These are phyloP conservation scores for Coniochaeta sp. DNA, from an alignment of 2,329 filamentous ascomycete genomes.

Conservation along the genomic window DNA sequence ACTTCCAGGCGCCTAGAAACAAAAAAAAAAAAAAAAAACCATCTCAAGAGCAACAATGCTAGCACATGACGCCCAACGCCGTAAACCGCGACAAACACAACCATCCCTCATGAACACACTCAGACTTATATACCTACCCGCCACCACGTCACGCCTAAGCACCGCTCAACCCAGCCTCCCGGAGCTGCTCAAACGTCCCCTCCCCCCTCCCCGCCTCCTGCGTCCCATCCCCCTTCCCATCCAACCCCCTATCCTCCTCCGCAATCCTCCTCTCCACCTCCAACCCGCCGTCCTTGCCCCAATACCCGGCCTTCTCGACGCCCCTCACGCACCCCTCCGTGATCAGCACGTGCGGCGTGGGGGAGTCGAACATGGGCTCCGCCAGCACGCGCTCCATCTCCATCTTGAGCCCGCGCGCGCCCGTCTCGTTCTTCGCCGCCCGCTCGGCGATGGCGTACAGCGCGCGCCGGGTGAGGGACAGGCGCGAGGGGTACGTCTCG, in stretches of 20 bases:
- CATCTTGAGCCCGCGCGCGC: slow-evolving; percentile 71
- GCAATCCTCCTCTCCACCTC: slow-evolving; percentile 62
- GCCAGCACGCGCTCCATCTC: slow-evolving; percentile 73
- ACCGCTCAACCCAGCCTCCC: slow-evolving; percentile 40
- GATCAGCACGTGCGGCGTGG: slow-evolving; percentile 67
- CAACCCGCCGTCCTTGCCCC: slow-evolving; percentile 63
- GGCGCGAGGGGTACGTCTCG: slow-evolving; percentile 66
- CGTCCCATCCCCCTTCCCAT: slow-evolving; percentile 11
- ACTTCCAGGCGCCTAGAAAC: no score
- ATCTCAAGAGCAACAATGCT: neutral
- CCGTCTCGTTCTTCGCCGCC: slow-evolving; percentile 58
- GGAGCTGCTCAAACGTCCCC: slow-evolving; percentile 31
- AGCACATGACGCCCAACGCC: neutral
- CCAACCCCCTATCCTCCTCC: slow-evolving; percentile 46
- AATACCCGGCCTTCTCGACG: slow-evolving; percentile 51
- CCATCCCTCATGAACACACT: no score
- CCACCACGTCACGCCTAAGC: no score
- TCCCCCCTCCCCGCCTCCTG: slow-evolving; percentile 9
- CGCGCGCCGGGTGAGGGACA: slow-evolving; percentile 77
- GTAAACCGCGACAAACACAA: no score
- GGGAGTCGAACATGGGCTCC: slow-evolving; percentile 77
- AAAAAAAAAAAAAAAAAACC: no score
- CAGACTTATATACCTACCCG: neutral
- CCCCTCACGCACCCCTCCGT: slow-evolving; percentile 63
- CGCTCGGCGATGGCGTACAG: slow-evolving; percentile 72